Conservation (phyloP, 2,329 filamentous ascomycete genomes). For the Emergomyces pasteurianus region DNA sequence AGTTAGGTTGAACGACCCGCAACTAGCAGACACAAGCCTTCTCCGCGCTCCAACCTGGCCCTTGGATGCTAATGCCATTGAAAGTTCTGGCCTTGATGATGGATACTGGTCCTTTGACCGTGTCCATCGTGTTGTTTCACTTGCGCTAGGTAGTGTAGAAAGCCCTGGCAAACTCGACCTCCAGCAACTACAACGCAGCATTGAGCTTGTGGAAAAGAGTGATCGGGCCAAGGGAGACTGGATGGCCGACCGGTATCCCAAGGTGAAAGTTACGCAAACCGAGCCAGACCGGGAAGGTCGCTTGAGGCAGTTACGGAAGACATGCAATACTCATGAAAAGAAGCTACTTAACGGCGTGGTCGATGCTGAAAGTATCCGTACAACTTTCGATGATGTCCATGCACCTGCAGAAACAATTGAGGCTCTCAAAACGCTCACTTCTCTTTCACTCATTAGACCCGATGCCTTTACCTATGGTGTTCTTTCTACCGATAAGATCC, state of each 20-base stretch:
- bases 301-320: constrained; percentile 41
- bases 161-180: constrained; percentile 30
- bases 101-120: constrained; percentile 48
- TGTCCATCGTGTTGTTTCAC: constrained; percentile 47
- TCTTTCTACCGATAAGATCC: constrained; percentile 78
- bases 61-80: constrained; percentile 17
- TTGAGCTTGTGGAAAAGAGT: constrained; percentile 31
- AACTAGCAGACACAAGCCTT: constrained; percentile 14
- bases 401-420: constrained; percentile 72
- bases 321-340: constrained; percentile 66
- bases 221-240: constrained; percentile 27
- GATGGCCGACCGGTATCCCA: constrained; percentile 22
- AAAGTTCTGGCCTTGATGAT: constrained; percentile 34
- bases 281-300: constrained; percentile 28
- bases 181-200: constrained; percentile 25
- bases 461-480: constrained; percentile 97
- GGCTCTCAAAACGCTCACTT: constrained; percentile 77
- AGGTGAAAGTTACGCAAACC: constrained; percentile 19
- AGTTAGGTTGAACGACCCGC: constrained; percentile 25
- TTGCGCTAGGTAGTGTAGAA: constrained; percentile 39
- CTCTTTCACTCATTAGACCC: constrained; percentile 71
- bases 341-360: constrained; percentile 71
- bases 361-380: constrained; percentile 67
- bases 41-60: constrained; percentile 21
- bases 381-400: constrained; percentile 79